A percentile compares a stretch with the other conserved stretches of the same genome.
Evolutionary conservation across 768 basidiomycete species (phyloP).

Genomic region (Lentinula aciculospora): DNA sequence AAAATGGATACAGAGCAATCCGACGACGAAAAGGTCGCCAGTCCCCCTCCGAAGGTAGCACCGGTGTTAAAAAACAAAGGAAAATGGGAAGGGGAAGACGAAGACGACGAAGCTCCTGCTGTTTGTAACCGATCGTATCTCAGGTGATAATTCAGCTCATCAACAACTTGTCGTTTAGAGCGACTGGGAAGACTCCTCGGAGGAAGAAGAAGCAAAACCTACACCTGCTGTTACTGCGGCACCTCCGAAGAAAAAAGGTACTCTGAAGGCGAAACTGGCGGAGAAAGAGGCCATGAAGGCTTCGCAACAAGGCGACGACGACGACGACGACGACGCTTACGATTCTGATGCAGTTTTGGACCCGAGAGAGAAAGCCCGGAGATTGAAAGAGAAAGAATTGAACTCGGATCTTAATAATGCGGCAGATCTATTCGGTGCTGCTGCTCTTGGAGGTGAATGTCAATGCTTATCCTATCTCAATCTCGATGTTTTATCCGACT

Average conservation of each 20-base stretch:
- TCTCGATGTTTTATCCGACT: neutral
- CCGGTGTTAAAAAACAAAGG: constrained; percentile 28
- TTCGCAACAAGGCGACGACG: constrained; percentile 35
- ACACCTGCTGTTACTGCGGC: constrained; percentile 44
- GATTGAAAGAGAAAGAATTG: constrained; percentile 77
- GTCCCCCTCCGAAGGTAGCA: constrained; percentile 19
- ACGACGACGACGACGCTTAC: constrained; percentile 39
- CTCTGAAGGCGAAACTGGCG: constrained; percentile 84
- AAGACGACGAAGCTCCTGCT: constrained; percentile 72
- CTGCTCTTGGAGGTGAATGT: constrained; percentile 54
- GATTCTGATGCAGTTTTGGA: constrained; percentile 74
- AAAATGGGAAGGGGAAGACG: constrained; percentile 94
- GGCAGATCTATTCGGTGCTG: constrained; percentile 71
- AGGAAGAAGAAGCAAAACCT: constrained; percentile 64
- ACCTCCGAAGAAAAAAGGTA: constrained; percentile 88
- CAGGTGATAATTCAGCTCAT: neutral
- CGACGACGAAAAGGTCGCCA: constrained; percentile 27
- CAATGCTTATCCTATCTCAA: neutral
- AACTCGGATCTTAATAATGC: constrained; percentile 85
- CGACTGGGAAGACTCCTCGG: constrained; percentile 90
- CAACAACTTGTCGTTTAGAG: constrained; percentile 43
- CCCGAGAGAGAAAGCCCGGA: constrained; percentile 69
- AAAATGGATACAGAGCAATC: constrained; percentile 25
- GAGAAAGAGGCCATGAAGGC: constrained; percentile 84
- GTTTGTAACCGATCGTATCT: constrained; percentile 38